Evolutionary conservation across 2,329 filamentous ascomycete genomes (phyloP).

Genomic region (Geoglossum cookeanum): DNA sequence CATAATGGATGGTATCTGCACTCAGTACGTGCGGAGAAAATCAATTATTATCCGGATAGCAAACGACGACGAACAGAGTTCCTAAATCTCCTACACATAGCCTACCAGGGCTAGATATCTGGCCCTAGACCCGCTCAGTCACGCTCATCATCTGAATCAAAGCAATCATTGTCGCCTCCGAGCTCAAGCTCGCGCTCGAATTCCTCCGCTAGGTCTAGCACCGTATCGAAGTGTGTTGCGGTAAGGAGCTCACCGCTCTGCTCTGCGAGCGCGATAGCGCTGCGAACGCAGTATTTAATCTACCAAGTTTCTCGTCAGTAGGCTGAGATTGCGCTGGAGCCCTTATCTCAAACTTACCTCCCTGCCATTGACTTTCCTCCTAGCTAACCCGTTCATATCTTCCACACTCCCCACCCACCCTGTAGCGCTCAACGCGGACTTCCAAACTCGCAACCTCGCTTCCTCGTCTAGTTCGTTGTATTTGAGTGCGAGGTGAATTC

Average conservation of each 20-base stretch:
- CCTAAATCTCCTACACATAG: too few relatives aligned
- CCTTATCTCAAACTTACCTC: neutral
- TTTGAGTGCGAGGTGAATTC: slow-evolving; percentile 17
- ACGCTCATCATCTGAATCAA: too few relatives aligned
- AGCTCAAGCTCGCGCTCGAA: neutral
- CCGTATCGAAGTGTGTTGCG: neutral
- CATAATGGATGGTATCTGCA: too few relatives aligned
- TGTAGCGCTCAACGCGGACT: neutral
- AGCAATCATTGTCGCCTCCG: too few relatives aligned
- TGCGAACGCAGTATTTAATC: slow-evolving; percentile 1
- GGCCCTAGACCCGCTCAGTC: too few relatives aligned
- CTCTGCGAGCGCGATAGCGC: neutral
- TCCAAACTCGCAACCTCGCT: neutral
- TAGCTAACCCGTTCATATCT: neutral
- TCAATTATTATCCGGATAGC: too few relatives aligned
- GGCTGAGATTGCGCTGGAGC: neutral
- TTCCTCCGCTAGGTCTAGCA: neutral
- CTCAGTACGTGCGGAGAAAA: too few relatives aligned
- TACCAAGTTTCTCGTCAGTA: neutral
- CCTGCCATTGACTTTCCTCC: neutral
- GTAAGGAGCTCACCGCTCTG: neutral
- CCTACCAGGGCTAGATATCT: too few relatives aligned
- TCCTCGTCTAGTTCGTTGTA: slow-evolving; percentile 13
- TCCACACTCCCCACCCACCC: neutral
- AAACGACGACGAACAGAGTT: too few relatives aligned